Conservation (phyloP, 495 filamentous ascomycete species). For the Stereocaulon alpinum region DNA sequence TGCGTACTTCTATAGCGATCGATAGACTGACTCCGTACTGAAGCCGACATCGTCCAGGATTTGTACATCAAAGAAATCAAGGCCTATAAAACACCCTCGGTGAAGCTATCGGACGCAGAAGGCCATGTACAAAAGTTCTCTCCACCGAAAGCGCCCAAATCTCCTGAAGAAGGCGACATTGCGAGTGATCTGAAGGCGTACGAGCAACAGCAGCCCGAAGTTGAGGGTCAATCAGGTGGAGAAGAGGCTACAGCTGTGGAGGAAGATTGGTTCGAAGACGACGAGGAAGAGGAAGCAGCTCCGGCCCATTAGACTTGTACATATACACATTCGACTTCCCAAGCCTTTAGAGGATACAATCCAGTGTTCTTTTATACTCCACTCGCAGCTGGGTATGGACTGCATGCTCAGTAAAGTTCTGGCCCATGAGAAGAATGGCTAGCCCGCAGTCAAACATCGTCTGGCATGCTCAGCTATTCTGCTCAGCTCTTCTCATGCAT, state of each 20-base stretch:
- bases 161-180: slow-evolving; percentile 86
- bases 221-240: slow-evolving; percentile 66
- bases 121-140: slow-evolving; percentile 85
- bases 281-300: slow-evolving; percentile 37
- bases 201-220: slow-evolving; percentile 83
- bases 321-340: background rate
- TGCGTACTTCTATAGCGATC: background rate
- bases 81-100: slow-evolving; percentile 72
- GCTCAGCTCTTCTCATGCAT: too few species aligned
- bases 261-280: slow-evolving; percentile 65
- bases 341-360: background rate
- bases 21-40: slow-evolving; percentile 9
- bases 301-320: slow-evolving; percentile 22
- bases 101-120: slow-evolving; percentile 79
- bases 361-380: background rate
- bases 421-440: too few species aligned
- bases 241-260: slow-evolving; percentile 50
- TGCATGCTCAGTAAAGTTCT: too few species aligned
- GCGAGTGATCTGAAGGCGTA: slow-evolving; percentile 85
- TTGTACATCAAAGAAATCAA: slow-evolving; percentile 93
- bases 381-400: background rate
- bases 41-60: slow-evolving; percentile 93
- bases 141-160: slow-evolving; percentile 65
- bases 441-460: too few species aligned
- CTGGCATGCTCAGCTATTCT: too few species aligned